Conservation (phyloP, 495 filamentous ascomycete genomes). For the Aspergillus egyptiacus region DNA sequence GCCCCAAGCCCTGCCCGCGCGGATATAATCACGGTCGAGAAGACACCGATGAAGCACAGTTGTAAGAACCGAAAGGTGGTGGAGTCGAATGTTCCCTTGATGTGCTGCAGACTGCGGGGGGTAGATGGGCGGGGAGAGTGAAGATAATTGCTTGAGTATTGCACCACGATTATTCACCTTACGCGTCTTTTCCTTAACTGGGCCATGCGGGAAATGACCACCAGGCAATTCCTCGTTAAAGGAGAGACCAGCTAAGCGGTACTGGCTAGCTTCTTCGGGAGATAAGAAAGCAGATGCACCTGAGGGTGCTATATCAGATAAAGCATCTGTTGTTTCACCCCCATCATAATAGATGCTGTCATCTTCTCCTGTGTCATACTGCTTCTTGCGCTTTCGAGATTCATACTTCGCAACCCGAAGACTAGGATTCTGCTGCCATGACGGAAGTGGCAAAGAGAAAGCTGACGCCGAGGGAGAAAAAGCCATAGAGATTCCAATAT, state of each 20-base stretch:
- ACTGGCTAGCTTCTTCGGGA: slow-evolving; percentile 44
- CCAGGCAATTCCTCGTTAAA: slow-evolving; percentile 39
- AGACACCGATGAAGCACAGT: slow-evolving; percentile 58
- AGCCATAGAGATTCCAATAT: slow-evolving; percentile 28
- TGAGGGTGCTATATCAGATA: slow-evolving; percentile 25
- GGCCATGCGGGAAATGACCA: slow-evolving; percentile 41
- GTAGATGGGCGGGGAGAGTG: slow-evolving; percentile 30
- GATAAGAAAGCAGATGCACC: slow-evolving; percentile 31
- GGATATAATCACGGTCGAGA: slow-evolving; percentile 52
- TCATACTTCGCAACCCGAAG: slow-evolving; percentile 36
- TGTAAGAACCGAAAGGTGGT: slow-evolving; percentile 55
- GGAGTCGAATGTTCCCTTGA: slow-evolving; percentile 41
- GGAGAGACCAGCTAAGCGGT: slow-evolving; percentile 41
- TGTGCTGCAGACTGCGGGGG: slow-evolving; percentile 32
- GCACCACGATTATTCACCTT: slow-evolving; percentile 13
- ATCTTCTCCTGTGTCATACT: slow-evolving; percentile 23
- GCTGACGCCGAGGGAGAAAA: slow-evolving; percentile 28
- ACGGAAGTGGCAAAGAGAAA: slow-evolving; percentile 39
- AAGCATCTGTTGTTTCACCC: slow-evolving; percentile 33
- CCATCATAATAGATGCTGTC: slow-evolving; percentile 18
- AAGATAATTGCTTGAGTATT: slow-evolving; percentile 22
- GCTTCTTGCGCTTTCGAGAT: slow-evolving; percentile 35
- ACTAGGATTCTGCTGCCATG: slow-evolving; percentile 33
- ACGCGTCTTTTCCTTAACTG: slow-evolving; percentile 13
- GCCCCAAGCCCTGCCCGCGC: slow-evolving; percentile 60